A percentile compares a stretch with the other conserved stretches of the same genome.
Conservation (phyloP, 192 early-diverging fungal species). For the Mortierella alpina region DNA sequence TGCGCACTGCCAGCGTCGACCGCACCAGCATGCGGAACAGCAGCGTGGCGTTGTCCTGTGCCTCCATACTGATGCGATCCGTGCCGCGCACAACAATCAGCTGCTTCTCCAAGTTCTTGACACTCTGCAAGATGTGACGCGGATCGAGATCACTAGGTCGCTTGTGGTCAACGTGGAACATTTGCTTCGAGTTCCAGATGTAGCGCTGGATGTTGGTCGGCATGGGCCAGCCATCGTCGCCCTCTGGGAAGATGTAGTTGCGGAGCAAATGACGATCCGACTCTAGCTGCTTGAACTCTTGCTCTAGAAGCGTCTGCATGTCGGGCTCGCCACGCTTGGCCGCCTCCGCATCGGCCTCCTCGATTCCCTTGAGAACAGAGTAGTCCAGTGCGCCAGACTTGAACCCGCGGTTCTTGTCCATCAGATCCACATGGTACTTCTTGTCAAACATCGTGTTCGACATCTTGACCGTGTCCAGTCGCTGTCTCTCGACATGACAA, state of each 20-base stretch:
- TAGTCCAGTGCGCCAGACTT: constrained; percentile 76
- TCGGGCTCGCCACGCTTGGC: constrained; percentile 28
- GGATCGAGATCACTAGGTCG: constrained; percentile 91
- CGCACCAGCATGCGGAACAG: constrained; percentile 88
- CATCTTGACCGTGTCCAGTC: constrained; percentile 75
- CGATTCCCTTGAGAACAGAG: constrained; percentile 78
- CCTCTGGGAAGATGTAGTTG: constrained; percentile 82
- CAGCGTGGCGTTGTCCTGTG: constrained; percentile 93
- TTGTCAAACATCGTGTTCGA: constrained; percentile 78
- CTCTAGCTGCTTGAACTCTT: constrained; percentile 81
- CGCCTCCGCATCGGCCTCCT: constrained; percentile 69
- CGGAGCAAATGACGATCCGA: constrained; percentile 84
- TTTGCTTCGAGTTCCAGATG: constrained; percentile 91
- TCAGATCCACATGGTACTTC: constrained; percentile 87
- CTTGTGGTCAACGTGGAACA: constrained; percentile 84
- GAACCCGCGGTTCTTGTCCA: constrained; percentile 71
- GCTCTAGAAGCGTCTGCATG: constrained; percentile 69
- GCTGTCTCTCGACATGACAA: constrained; percentile 86
- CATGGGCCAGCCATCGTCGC: constrained; percentile 83
- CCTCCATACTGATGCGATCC: constrained; percentile 88
- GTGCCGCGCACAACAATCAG: constrained; percentile 86
- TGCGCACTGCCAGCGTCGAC: constrained; percentile 83
- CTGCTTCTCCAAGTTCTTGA: constrained; percentile 76
- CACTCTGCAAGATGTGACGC: constrained; percentile 77
- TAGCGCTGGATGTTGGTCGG: constrained; percentile 91